Evolutionary conservation across 352 stramenopile species (phyloP), one percentile per base, ranked within the genome.

Genomic region (Pythium plurisporium): DNA sequence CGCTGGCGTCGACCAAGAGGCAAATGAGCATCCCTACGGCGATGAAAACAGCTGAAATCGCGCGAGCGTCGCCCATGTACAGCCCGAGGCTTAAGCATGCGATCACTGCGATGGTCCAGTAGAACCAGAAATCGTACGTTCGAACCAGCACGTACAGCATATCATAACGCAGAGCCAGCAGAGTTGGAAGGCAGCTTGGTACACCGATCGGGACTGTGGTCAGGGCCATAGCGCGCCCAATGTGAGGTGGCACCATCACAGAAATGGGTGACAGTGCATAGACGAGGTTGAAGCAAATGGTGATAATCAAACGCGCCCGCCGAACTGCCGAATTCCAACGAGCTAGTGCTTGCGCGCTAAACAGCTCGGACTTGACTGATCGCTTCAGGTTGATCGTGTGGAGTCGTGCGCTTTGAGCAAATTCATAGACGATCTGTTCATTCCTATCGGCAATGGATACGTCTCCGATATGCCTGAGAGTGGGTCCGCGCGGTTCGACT

Each of bases 1-100:
- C 26, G 11, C 63, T 74, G 2, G 62, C 65, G n/a, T 76, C 69
- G 15, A 57, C 47, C 29, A 59, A 51, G 8, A 74, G 50, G 11
- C 53, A 64, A 5, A 67, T 33, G 15, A 72, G 41, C 17, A 62
- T 53, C 14, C 61, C 62, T 8, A 56, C 49, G n/a, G 51, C 62
- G 23, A 70, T 62, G 19, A 64, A 50, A 1, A 52, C 29, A 10
- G 40, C 17, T 19, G 30, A 25, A 4, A 47, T n/a, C 6, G 51
- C 51, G 3, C 51, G 26, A 7, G 17, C 20, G 33, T 59, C 51
- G 10, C 51, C 51, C 6, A 59, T 5, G 22, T 59, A 59, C 20
- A 59, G 4, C 5, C 4, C 51, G 19, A 49, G 40, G 50, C 51
- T 50, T 12, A 50, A 20, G 23, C 51, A 59, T 3, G 51, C 43